Base-by-base conservation (phyloP, 1,284 basidiomycete species). In the Cerrena zonata region DNA sequence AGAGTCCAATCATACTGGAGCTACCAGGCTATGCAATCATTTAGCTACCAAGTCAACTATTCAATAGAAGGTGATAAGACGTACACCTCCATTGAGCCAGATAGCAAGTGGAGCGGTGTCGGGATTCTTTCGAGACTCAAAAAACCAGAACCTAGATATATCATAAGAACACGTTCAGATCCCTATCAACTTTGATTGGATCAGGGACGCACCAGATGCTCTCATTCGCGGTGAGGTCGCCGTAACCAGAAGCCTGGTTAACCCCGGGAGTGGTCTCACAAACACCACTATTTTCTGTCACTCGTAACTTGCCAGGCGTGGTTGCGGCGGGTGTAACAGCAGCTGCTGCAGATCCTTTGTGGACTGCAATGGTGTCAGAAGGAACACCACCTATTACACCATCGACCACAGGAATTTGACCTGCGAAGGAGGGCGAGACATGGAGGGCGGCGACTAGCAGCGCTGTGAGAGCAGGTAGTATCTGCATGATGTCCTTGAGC, bases 21-120 rank as follows among this genome's bases (percentile, higher is more conserved):
- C 76, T 79, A 53, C 83, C 84, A 7, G 84, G 81, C 75, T 72
- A 71, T 53, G 27, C 53, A 5, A 50, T 45, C 40, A 11, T 46
- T 37, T 19, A 44, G 40, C 38, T 36, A 34, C 45, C 37, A 4
- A 15, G n/a, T 18, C n/a, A n/a, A n/a, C n/a, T n/a, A n/a, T n/a
- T n/a, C n/a, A n/a, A n/a, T n/a, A 1, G 21, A n/a, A 13, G 7
- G 30, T 34, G 30, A 34, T n/a, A 15, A 26, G 7, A 66, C 76
- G 56, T 59, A 83, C 80, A 4, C 80, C 81, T 41, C 81, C 82
- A 60, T 83, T 83, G 53, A 85, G 76, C 82, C 82, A 84, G 41
- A 84, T 69, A 12, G 77, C 71, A 25, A 84, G 67, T 26, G 83
- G 80, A 2, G 81, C 81, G 2, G 69, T 76, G 22, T 74, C 71